phyloP scores from a whole-genome alignment of 2,329 filamentous ascomycete species.

The Penicillium sp. region DNA sequence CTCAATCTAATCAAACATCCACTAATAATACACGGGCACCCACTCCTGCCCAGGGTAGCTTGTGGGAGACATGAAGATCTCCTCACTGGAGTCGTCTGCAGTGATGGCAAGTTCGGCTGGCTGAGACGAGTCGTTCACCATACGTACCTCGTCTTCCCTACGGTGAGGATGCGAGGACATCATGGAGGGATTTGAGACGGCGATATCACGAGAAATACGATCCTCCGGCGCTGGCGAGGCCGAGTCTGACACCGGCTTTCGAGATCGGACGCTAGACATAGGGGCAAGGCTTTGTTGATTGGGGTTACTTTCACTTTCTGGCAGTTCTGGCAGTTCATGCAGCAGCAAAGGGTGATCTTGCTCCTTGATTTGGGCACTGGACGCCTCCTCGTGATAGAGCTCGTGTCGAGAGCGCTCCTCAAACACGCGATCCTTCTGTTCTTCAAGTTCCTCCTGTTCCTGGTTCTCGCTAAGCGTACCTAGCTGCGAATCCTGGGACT shows the following conservation, averaged over 20 bases:
- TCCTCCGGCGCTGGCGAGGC: neutral
- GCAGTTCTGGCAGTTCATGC: neutral
- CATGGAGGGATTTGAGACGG: slow-evolving; percentile 9
- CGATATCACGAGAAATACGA: neutral
- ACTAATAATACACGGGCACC: slow-evolving; percentile 32
- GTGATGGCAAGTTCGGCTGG: slow-evolving; percentile 38
- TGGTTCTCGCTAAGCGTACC: neutral
- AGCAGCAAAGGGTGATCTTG: neutral
- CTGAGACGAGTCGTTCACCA: slow-evolving; percentile 23
- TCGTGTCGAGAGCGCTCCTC: neutral
- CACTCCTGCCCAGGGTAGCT: slow-evolving; percentile 51
- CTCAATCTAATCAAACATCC: neutral
- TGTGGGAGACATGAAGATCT: slow-evolving; percentile 50
- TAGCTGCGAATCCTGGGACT: neutral
- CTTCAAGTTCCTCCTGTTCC: slow-evolving; percentile 1
- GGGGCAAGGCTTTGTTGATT: neutral
- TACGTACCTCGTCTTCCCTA: slow-evolving; percentile 17
- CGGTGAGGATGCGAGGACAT: slow-evolving; percentile 24
- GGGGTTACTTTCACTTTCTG: neutral
- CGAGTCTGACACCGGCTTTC: slow-evolving; percentile 6
- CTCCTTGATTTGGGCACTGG: neutral
- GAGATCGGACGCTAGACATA: slow-evolving; percentile 10
- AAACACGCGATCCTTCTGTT: neutral
- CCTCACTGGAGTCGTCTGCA: slow-evolving; percentile 43
- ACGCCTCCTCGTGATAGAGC: neutral